These are phyloP conservation scores for Euphrasia confusa DNA, from an alignment of 257 asterid genomes.

Conservation along the genomic window DNA sequence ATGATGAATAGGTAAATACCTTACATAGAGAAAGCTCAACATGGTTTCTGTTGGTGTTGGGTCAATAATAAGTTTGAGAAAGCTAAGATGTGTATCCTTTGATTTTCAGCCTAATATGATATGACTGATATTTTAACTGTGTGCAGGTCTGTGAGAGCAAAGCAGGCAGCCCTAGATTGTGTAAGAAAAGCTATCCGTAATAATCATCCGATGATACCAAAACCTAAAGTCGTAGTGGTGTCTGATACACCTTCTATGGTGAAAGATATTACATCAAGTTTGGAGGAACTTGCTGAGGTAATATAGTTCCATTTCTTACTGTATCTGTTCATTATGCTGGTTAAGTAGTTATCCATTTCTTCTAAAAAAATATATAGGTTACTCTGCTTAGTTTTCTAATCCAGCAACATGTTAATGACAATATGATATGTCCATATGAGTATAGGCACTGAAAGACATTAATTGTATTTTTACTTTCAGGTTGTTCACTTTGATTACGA, in stretches of 20 bases:
- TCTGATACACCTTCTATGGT: constrained; percentile 80
- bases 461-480: constrained; percentile 37
- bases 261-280: constrained; percentile 46
- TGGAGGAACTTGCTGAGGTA: constrained; percentile 75
- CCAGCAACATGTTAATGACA: neutral
- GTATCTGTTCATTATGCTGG: neutral
- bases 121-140: constrained; percentile 6
- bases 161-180: constrained; percentile 68
- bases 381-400: neutral
- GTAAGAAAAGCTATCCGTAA: constrained; percentile 37
- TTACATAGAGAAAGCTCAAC: constrained; percentile 6
- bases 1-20: constrained; percentile 93
- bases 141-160: constrained; percentile 77
- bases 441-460: constrained; percentile 8
- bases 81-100: neutral
- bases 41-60: constrained; percentile 1
- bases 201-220: constrained; percentile 34
- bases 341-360: neutral
- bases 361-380: neutral
- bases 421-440: constrained; percentile 8
- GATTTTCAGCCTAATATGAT: neutral
- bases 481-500: constrained; percentile 74
- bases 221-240: constrained; percentile 71
- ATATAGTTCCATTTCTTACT: constrained; percentile 21
- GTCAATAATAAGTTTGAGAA: neutral